Evolutionary conservation across 768 basidiomycete species (phyloP).

Genomic region (Xerocomellus chrysenteron): DNA sequence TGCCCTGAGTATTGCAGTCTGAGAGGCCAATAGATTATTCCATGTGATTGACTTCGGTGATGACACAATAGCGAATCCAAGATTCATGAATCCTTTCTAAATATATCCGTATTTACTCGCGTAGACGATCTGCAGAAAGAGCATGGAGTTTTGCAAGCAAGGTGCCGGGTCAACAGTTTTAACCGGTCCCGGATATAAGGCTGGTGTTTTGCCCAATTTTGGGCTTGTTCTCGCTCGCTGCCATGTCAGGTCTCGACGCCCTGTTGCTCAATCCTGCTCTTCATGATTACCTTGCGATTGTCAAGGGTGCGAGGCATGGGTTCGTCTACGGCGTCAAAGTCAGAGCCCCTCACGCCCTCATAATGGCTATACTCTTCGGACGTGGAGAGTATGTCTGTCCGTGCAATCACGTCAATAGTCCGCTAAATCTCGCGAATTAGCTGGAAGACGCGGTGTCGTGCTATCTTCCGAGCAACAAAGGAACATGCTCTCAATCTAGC

Average conservation of each 20-base stretch:
- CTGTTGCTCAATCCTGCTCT: constrained; percentile 60
- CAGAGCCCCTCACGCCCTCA: constrained; percentile 91
- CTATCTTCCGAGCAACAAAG: constrained; percentile 82
- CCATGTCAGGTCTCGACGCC: constrained; percentile 27
- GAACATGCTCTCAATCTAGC: constrained; percentile 91
- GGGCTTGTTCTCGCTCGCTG: background rate
- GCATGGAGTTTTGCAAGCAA: too few relatives aligned
- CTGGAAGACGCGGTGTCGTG: constrained; percentile 62
- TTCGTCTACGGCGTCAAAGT: constrained; percentile 90
- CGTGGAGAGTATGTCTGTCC: constrained; percentile 72
- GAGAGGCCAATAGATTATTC: background rate
- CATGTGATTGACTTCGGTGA: constrained; percentile 28
- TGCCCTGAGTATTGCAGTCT: background rate
- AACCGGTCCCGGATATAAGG: background rate
- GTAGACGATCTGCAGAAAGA: too few relatives aligned
- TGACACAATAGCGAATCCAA: too few relatives aligned
- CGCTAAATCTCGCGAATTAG: constrained; percentile 38
- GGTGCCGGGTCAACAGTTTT: too few relatives aligned
- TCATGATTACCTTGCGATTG: constrained; percentile 87
- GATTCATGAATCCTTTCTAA: too few relatives aligned
- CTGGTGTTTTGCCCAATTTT: background rate
- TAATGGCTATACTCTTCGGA: constrained; percentile 95
- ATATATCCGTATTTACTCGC: too few relatives aligned
- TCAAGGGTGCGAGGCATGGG: constrained; percentile 93
- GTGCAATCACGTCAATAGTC: background rate